phyloP scores from a whole-genome alignment of 371 early-diverging fungal species.

The Saksenaea vasiformis region DNA sequence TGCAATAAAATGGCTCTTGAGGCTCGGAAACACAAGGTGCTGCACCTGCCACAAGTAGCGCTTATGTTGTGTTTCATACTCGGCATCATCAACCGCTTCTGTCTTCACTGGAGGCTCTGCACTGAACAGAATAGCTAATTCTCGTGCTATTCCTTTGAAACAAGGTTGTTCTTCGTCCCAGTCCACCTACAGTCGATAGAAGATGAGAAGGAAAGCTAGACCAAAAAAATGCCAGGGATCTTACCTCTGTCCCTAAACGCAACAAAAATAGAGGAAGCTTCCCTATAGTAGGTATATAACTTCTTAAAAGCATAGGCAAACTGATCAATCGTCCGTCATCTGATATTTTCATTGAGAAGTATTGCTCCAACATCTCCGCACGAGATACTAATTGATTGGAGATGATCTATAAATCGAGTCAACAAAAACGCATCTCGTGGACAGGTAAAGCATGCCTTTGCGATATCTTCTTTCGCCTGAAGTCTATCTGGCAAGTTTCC shows the following conservation, averaged over 20 bases:
- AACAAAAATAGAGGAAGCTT: slow-evolving; percentile 85
- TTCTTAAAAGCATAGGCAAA: slow-evolving; percentile 78
- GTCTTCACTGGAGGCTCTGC: slow-evolving; percentile 62
- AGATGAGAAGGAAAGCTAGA: background rate
- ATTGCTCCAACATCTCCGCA: slow-evolving; percentile 83
- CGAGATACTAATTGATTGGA: slow-evolving; percentile 53
- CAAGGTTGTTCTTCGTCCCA: slow-evolving; percentile 85
- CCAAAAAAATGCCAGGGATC: background rate
- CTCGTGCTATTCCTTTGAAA: slow-evolving; percentile 70
- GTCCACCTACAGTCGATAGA: slow-evolving; percentile 56
- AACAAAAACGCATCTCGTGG: background rate
- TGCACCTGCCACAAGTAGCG: slow-evolving; percentile 65
- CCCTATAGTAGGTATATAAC: slow-evolving; percentile 78
- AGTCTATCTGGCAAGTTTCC: slow-evolving; percentile 48
- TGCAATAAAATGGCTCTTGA: slow-evolving; percentile 69
- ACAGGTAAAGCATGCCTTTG: slow-evolving; percentile 43
- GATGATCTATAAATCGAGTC: slow-evolving; percentile 47
- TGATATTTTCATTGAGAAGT: slow-evolving; percentile 77
- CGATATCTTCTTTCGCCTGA: slow-evolving; percentile 55
- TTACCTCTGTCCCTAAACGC: slow-evolving; percentile 75
- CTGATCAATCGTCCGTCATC: slow-evolving; percentile 61
- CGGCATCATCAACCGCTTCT: slow-evolving; percentile 8
- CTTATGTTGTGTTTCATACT: slow-evolving; percentile 23
- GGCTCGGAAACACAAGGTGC: slow-evolving; percentile 78
- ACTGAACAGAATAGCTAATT: slow-evolving; percentile 79